phyloP scores from a whole-genome alignment of 108 stramenopile species.

The Stephanodiscus triporus region DNA sequence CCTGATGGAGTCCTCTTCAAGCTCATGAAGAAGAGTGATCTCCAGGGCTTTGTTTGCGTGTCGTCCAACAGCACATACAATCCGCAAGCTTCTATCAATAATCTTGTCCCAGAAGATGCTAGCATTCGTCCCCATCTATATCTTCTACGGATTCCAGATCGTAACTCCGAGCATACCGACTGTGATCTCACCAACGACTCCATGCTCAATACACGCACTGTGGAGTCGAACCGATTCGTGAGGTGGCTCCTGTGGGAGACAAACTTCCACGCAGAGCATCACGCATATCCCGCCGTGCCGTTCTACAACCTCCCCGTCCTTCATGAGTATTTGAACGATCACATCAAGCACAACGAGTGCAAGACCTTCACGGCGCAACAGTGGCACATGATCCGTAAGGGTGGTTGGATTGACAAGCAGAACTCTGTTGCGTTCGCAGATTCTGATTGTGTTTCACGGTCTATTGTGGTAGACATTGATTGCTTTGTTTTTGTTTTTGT shows the following conservation, averaged over 20 bases:
- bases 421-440: conserved; percentile 2
- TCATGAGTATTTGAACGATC: conserved; percentile 50
- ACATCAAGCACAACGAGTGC: conserved; percentile 58
- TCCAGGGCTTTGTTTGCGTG: conserved; percentile 47
- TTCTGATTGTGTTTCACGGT: background rate
- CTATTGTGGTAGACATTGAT: background rate
- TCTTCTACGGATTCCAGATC: conserved; percentile 68
- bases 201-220: conserved; percentile 57
- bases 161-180: conserved; percentile 66
- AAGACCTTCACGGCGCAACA: conserved; percentile 54
- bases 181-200: conserved; percentile 56
- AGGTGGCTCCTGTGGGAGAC: conserved; percentile 62
- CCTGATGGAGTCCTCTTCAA: conserved; percentile 57
- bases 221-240: conserved; percentile 45
- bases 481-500: no score
- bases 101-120: conserved; percentile 15
- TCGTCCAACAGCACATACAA: conserved; percentile 30
- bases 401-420: conserved; percentile 70
- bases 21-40: conserved; percentile 64
- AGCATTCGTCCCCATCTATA: conserved; percentile 53
- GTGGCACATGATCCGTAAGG: conserved; percentile 43
- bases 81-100: background rate
- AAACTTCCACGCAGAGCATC: conserved; percentile 70
- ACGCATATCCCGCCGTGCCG: conserved; percentile 71
- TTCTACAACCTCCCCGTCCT: conserved; percentile 64